Conservation (phyloP, 768 basidiomycete genomes). For the Mycena crocata region DNA sequence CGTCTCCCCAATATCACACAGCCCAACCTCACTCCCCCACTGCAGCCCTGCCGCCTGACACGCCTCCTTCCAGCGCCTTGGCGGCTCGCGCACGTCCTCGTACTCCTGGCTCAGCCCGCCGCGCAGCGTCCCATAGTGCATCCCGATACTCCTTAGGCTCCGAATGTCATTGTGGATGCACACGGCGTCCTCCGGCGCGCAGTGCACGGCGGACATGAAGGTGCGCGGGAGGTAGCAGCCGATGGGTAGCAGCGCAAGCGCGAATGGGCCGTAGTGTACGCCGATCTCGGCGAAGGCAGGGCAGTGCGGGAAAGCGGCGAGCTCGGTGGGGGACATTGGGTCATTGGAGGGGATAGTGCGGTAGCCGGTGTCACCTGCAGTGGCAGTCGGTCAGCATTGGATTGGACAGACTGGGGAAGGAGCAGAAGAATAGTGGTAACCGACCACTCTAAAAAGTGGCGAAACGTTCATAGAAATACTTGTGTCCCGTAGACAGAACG, state of each 20-base stretch:
- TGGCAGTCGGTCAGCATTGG: too few relatives aligned
- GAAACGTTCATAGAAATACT: too few relatives aligned
- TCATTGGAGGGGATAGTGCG: slow-evolving; percentile 57
- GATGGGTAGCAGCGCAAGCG: slow-evolving; percentile 77
- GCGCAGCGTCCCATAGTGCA: slow-evolving; percentile 62
- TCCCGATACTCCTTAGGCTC: slow-evolving; percentile 69
- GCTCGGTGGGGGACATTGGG: slow-evolving; percentile 52
- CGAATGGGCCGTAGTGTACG: slow-evolving; percentile 66
- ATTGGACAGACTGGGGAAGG: too few relatives aligned
- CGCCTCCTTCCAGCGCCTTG: slow-evolving; percentile 61
- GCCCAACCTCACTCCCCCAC: slow-evolving; percentile 59
- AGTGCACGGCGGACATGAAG: slow-evolving; percentile 69
- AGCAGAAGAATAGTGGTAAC: too few relatives aligned
- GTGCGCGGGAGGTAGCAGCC: slow-evolving; percentile 66
- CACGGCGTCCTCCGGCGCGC: slow-evolving; percentile 74
- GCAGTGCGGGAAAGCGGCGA: slow-evolving; percentile 59
- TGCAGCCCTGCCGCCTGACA: slow-evolving; percentile 59
- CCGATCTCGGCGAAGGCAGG: slow-evolving; percentile 83
- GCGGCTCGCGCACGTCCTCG: slow-evolving; percentile 70
- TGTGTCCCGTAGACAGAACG: too few relatives aligned
- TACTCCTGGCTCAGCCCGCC: slow-evolving; percentile 65
- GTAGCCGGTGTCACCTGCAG: slow-evolving; percentile 79
- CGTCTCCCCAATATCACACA: slow-evolving; percentile 73
- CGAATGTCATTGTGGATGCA: slow-evolving; percentile 71
- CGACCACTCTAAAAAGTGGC: too few relatives aligned